phyloP scores from a whole-genome alignment of 768 basidiomycete genomes.

The Kondoa subrosea region DNA sequence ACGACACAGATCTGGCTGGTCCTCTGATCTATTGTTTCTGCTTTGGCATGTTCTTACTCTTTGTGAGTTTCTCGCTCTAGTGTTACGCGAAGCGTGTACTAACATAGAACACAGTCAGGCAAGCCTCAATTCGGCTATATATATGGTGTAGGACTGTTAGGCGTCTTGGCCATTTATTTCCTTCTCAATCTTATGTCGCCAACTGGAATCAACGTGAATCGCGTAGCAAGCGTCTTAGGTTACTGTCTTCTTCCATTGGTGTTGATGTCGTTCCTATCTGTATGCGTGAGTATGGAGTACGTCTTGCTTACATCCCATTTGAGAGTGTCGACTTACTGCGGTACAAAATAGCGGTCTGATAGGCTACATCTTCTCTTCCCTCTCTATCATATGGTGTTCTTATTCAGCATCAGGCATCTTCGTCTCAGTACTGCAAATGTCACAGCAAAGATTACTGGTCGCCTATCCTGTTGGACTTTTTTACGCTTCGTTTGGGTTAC shows the following conservation, averaged over 20 bases:
- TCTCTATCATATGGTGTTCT: slow-evolving; percentile 91
- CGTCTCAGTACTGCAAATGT: slow-evolving; percentile 85
- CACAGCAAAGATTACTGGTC: slow-evolving; percentile 80
- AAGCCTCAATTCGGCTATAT: slow-evolving; percentile 98
- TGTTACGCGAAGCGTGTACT: neutral
- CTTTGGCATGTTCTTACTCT: slow-evolving; percentile 77
- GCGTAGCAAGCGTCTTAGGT: slow-evolving; percentile 82
- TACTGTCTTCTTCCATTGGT: slow-evolving; percentile 97
- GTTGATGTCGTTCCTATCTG: slow-evolving; percentile 71
- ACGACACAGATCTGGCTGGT: slow-evolving; percentile 93
- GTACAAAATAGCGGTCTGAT: slow-evolving; percentile 48
- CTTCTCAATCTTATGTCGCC: slow-evolving; percentile 95
- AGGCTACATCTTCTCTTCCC: slow-evolving; percentile 62
- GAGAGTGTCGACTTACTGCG: neutral
- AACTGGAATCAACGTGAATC: slow-evolving; percentile 83
- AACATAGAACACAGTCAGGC: slow-evolving; percentile 50
- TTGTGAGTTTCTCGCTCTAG: slow-evolving; percentile 44
- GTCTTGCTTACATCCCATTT: slow-evolving; percentile 32
- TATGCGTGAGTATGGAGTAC: slow-evolving; percentile 72
- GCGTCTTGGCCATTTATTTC: slow-evolving; percentile 76
- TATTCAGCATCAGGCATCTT: slow-evolving; percentile 91
- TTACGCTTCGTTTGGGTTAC: slow-evolving; percentile 32
- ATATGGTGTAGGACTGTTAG: slow-evolving; percentile 92
- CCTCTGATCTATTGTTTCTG: slow-evolving; percentile 89
- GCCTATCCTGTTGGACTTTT: slow-evolving; percentile 89